Percentiles rank a stretch among this genome's conserved stretches.
Evolutionary conservation across 2,329 filamentous ascomycete genomes (phyloP).

Genomic region (Talaromyces sp.): DNA sequence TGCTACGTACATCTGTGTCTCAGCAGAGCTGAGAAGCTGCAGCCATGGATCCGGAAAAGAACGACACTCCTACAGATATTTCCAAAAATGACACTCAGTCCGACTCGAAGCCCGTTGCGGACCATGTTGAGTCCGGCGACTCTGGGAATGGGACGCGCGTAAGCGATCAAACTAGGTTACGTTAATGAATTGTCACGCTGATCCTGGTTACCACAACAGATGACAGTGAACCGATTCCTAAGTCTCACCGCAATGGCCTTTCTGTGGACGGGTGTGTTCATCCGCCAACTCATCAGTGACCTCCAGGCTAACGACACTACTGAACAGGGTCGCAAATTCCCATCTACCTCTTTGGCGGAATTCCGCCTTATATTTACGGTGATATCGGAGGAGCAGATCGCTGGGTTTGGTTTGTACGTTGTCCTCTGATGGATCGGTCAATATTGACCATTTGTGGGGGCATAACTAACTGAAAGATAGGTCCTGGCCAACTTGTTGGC

Average conservation of each 20-base stretch:
- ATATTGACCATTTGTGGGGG: neutral
- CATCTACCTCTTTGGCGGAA: slow-evolving; percentile 48
- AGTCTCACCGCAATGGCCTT: slow-evolving; percentile 55
- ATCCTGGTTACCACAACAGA: slow-evolving; percentile 28
- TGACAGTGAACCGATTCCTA: slow-evolving; percentile 50
- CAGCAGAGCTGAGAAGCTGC: neutral
- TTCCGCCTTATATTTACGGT: slow-evolving; percentile 52
- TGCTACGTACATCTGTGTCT: neutral
- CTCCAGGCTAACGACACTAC: neutral
- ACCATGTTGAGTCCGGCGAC: neutral
- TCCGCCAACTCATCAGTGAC: neutral
- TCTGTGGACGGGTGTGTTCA: slow-evolving; percentile 51
- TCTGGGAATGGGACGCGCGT: neutral
- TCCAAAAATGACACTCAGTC: neutral
- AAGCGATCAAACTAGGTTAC: neutral
- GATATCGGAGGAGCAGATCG: slow-evolving; percentile 56
- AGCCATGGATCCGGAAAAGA: neutral
- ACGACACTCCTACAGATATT: neutral
- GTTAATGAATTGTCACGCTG: neutral
- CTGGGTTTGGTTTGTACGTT: slow-evolving; percentile 57
- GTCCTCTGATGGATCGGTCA: neutral
- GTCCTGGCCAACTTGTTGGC: slow-evolving; percentile 50
- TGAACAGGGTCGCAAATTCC: slow-evolving; percentile 45
- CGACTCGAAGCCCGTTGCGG: slow-evolving; percentile 2
- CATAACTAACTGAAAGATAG: slow-evolving; percentile 15